Evolutionary conservation across 345 rosid genomes (phyloP), one percentile per base, ranked within the genome.

Genomic region (Linum trigynum): DNA sequence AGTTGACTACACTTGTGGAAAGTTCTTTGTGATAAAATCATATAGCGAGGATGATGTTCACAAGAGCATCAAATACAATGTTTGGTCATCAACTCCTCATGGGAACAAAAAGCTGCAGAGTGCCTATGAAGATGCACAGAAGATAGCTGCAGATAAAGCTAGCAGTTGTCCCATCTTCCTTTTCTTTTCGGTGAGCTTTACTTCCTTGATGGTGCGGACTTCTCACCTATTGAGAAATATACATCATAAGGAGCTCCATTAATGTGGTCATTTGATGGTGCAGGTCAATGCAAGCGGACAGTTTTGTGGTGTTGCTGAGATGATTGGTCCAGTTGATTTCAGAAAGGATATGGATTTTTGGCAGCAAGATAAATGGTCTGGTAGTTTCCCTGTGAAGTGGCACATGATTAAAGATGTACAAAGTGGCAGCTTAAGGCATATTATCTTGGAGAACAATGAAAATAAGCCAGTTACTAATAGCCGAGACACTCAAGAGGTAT

Each of bases 361-460:
- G 99, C 99, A 88, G 82, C 99, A 94, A 78, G 96, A 94, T 72
- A 94, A 94, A 78, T 94, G 97, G 99, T 88, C 86, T 53, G 99
- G 99, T 57, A 86, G 96, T 79, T 90, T 94, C 72, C 81, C 86
- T 69, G 95, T 94, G 45, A 94, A 86, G 80, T 90, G 99, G 99
- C 97, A 90, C 68, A 72, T 94, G 41, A 83, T 94, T 51, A 94
- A 90, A 78, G 96, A 94, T 75, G 81, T 88, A 63, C 84, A 88
- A 55, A 94, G 88, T 74, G 77, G 80, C 59, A 79, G 72, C 66
- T 81, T 94, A 65, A 81, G 96, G 78, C 95, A 88, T 78, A 90
- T 94, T 58, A 85, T 84, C 70, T 76, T 94, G 66, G 85, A 80
- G 78, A 90, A 88, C 82, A 94, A 94, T 77, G 99, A 94, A 82